Base-by-base conservation (phyloP, 352 stramenopile species). In the Globisporangium splendens region DNA sequence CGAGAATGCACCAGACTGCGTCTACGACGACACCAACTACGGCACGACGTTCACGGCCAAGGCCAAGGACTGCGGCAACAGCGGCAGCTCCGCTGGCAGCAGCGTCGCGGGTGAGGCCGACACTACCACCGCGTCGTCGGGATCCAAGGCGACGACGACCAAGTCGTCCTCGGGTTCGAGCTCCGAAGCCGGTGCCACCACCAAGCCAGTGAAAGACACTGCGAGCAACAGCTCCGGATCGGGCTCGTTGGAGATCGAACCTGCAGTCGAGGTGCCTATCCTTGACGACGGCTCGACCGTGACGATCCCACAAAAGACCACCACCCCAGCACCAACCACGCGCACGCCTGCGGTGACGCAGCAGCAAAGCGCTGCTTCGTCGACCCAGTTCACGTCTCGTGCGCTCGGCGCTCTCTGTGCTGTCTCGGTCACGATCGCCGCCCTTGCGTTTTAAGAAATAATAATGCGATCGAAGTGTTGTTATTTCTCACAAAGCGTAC, bases 21-120 rank as follows among this genome's bases (percentile, higher is more conserved):
- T 85, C 56, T 89, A 82, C 57, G 79, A 87, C 53, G 76, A 77
- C 62, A 77, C 65, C 54, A 87, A 89, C 69, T 88, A 83, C 62
- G 68, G 69, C 22, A 62, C 49, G 13, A 44, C 62, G 44, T 91
- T 78, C 60, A 50, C 48, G 31, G 50, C 63, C 20, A 91, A 89
- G 61, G 66, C 58, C 28, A 65, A 68, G 20, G 77, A 86, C 49
- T 91, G 81, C 51, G 50, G 41, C 41, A 51, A 59, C 28, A 65
- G 46, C 33, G 41, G 20, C 61, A 46, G 49, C 28, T 33, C 49
- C n/a, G 46, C 57, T 39, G 38, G 22, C 14, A 47, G 41, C 43
- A 46, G 54, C 35, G 38, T 20, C 6, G 39, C 39, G 39, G 39
- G 39, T 7, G 39, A 44, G 17, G 39, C 39, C 3, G 39, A 44